phyloP scores from a whole-genome alignment of 345 rosid species.

The Clarkia xantiana region DNA sequence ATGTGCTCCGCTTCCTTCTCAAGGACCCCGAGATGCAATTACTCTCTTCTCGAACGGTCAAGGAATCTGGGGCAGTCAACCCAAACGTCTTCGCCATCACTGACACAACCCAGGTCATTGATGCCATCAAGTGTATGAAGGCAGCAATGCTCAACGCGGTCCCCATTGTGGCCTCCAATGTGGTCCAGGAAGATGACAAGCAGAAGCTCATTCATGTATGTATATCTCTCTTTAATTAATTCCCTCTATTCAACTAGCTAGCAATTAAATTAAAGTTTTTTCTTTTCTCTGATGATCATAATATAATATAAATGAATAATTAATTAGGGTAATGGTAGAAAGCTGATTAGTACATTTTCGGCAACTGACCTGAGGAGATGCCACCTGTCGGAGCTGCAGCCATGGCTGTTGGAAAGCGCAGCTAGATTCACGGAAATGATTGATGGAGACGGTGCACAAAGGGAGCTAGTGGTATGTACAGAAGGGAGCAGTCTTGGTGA shows the following conservation, averaged over 20 bases:
- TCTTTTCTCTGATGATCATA: background rate
- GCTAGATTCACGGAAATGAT: slow-evolving; percentile 41
- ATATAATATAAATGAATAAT: background rate
- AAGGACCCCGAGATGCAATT: slow-evolving; percentile 21
- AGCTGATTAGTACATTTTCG: slow-evolving; percentile 59
- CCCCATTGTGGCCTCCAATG: slow-evolving; percentile 46
- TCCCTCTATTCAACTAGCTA: no score
- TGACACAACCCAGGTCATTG: slow-evolving; percentile 28
- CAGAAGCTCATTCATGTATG: slow-evolving; percentile 55
- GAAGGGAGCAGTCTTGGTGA: slow-evolving; percentile 28
- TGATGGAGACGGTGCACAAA: slow-evolving; percentile 4
- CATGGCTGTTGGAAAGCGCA: slow-evolving; percentile 49
- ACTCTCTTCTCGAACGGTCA: slow-evolving; percentile 20
- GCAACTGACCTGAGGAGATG: slow-evolving; percentile 71
- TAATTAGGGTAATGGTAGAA: slow-evolving; percentile 56
- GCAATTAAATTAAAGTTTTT: background rate
- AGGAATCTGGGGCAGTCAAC: slow-evolving; percentile 30
- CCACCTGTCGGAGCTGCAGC: slow-evolving; percentile 32
- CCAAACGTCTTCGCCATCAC: slow-evolving; percentile 46
- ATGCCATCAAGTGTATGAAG: slow-evolving; percentile 58
- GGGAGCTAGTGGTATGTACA: slow-evolving; percentile 40
- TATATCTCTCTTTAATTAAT: no score
- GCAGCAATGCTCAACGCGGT: slow-evolving; percentile 61
- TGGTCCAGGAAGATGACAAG: slow-evolving; percentile 30
- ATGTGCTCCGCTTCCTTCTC: slow-evolving; percentile 42